phyloP scores from a whole-genome alignment of 352 stramenopile genomes.

The Pythium periplocum region DNA sequence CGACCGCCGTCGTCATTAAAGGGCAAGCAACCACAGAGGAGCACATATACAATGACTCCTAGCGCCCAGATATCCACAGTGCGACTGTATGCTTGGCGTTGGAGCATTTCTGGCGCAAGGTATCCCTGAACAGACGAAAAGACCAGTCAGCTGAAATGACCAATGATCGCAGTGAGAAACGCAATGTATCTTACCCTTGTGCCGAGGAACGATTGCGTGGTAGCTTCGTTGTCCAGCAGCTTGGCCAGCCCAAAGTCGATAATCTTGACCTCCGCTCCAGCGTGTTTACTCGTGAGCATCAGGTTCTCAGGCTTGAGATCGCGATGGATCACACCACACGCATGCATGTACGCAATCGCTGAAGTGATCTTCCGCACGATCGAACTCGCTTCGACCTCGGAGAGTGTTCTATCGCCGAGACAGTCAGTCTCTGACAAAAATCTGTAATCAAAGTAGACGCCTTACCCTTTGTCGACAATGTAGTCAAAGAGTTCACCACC shows the following conservation, averaged over 20 bases:
- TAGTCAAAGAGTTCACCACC: conserved; percentile 90
- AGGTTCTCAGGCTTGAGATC: conserved; percentile 90
- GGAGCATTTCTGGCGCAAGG: conserved; percentile 97
- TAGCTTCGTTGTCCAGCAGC: conserved; percentile 80
- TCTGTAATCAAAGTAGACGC: not conserved
- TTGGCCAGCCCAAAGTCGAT: conserved; percentile 99
- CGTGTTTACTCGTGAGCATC: conserved; percentile 80
- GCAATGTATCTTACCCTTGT: conserved; percentile 33
- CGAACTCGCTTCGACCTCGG: conserved; percentile 78
- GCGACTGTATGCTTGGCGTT: conserved; percentile 95
- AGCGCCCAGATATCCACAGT: conserved; percentile 97
- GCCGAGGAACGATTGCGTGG: conserved; percentile 78
- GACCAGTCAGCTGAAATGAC: not conserved
- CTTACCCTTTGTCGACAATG: conserved; percentile 83
- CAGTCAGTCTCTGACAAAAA: not conserved
- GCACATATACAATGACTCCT: conserved; percentile 97
- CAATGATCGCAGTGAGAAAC: too few species aligned
- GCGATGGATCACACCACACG: conserved; percentile 82
- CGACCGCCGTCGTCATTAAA: conserved; percentile 97
- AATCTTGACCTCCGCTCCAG: conserved; percentile 92
- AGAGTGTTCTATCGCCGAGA: conserved; percentile 51
- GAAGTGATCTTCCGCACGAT: conserved; percentile 90
- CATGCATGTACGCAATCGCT: conserved; percentile 86
- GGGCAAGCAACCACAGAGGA: conserved; percentile 96
- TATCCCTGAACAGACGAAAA: conserved; percentile 78